Evolutionary conservation across 148 eudicot genomes (phyloP).

Genomic region (Diospyros lotus): DNA sequence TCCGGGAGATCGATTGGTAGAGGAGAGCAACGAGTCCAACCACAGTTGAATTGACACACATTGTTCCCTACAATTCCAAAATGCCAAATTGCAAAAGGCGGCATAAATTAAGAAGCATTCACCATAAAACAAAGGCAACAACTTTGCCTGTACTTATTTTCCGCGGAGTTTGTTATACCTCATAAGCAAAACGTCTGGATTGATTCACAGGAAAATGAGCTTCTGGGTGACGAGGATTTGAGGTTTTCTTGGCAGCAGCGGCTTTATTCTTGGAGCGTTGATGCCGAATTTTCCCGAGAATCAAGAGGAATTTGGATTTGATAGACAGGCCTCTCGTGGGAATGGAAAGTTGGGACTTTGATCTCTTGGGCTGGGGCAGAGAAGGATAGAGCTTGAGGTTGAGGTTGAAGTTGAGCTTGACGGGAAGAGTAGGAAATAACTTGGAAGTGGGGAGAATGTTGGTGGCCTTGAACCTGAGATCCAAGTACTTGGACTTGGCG

Average conservation of each 20-base stretch:
- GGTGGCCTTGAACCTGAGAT: slow-evolving; percentile 13
- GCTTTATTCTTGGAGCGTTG: slow-evolving; percentile 2
- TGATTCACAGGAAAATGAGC: slow-evolving; percentile 2
- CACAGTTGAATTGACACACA: neutral
- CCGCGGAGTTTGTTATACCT: neutral
- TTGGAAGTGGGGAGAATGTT: neutral
- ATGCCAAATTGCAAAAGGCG: neutral
- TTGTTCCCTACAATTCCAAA: slow-evolving; percentile 4
- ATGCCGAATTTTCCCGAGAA: slow-evolving; percentile 11
- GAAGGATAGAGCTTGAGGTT: slow-evolving; percentile 7
- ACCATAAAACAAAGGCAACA: neutral
- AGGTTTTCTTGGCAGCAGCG: neutral
- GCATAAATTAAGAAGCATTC: neutral
- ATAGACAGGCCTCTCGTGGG: neutral
- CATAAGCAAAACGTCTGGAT: neutral
- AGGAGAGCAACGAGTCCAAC: slow-evolving; percentile 8
- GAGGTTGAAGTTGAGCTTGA: slow-evolving; percentile 9
- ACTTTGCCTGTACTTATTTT: neutral
- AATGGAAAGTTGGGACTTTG: neutral
- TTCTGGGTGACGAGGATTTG: slow-evolving; percentile 2
- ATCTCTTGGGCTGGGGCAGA: neutral
- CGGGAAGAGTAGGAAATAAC: neutral
- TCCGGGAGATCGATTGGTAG: slow-evolving; percentile 1
- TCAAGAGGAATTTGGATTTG: slow-evolving; percentile 7
- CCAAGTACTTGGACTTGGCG: slow-evolving; percentile 9